Evolutionary conservation across 257 asterid genomes (phyloP).

Genomic region (Solanum verrucosum): DNA sequence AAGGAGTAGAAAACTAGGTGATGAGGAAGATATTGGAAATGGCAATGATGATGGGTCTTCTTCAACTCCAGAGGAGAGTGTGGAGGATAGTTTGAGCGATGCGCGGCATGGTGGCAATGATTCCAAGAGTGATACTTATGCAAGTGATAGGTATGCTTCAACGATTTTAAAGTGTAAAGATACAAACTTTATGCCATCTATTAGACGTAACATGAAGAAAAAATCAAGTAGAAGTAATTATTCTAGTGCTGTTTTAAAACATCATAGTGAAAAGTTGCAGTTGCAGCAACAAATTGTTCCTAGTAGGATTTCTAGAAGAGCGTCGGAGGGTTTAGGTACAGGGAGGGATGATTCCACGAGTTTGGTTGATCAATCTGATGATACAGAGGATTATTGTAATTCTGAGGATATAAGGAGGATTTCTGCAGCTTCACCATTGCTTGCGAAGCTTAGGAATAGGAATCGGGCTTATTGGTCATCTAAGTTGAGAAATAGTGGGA

Average conservation of each 20-base stretch:
- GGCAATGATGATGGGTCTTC: slow-evolving; percentile 33
- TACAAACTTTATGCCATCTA: slow-evolving; percentile 43
- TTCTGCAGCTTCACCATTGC: slow-evolving; percentile 63
- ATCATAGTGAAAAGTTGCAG: slow-evolving; percentile 41
- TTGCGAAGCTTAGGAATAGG: slow-evolving; percentile 52
- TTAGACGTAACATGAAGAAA: slow-evolving; percentile 51
- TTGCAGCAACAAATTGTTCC: slow-evolving; percentile 28
- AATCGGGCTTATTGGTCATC: slow-evolving; percentile 46
- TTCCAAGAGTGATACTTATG: slow-evolving; percentile 68
- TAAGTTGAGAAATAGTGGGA: slow-evolving; percentile 41
- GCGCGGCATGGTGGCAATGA: slow-evolving; percentile 56
- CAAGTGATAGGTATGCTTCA: slow-evolving; percentile 47
- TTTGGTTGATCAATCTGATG: slow-evolving; percentile 72
- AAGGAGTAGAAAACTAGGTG: slow-evolving; percentile 39
- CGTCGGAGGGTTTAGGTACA: slow-evolving; percentile 23
- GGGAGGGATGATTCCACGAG: slow-evolving; percentile 53
- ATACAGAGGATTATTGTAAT: slow-evolving; percentile 59
- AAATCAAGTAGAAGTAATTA: slow-evolving; percentile 37
- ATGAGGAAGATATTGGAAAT: slow-evolving; percentile 30
- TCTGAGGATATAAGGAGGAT: slow-evolving; percentile 62
- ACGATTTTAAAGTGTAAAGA: slow-evolving; percentile 52
- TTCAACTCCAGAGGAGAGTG: slow-evolving; percentile 40
- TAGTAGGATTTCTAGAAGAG: slow-evolving; percentile 34
- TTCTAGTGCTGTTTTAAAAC: slow-evolving; percentile 25
- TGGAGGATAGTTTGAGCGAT: slow-evolving; percentile 54